Evolutionary conservation across 495 filamentous ascomycete genomes (phyloP).

Genomic region (Aspergillus indologenus): DNA sequence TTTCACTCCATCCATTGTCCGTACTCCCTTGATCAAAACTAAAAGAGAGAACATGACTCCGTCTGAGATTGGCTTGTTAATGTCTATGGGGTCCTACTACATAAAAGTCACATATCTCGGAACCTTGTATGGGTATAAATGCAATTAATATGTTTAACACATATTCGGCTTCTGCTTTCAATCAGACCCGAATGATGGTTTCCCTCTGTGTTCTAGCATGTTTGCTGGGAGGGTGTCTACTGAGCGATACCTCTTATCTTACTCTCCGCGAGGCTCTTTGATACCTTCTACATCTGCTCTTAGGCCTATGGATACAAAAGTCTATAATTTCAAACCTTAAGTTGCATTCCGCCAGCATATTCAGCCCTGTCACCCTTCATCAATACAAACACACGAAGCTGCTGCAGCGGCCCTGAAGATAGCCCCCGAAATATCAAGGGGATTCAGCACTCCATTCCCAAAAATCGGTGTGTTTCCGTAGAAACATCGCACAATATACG

Average conservation of each 20-base stretch:
- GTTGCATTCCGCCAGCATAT: slow-evolving; percentile 87
- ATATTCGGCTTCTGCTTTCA: too few species aligned
- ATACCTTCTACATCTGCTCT: slow-evolving; percentile 61
- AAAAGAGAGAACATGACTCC: too few species aligned
- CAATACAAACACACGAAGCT: slow-evolving; percentile 84
- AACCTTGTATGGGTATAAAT: too few species aligned
- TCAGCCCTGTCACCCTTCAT: slow-evolving; percentile 94
- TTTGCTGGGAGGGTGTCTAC: too few species aligned
- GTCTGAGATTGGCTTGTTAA: too few species aligned
- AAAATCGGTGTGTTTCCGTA: slow-evolving; percentile 79
- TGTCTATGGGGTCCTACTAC: too few species aligned
- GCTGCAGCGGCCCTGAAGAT: slow-evolving; percentile 70
- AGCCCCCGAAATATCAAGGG: slow-evolving; percentile 69
- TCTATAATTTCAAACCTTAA: slow-evolving; percentile 56
- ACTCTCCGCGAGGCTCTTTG: slow-evolving; percentile 67
- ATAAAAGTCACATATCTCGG: too few species aligned
- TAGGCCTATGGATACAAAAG: slow-evolving; percentile 51
- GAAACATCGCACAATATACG: slow-evolving; percentile 77
- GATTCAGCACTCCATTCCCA: slow-evolving; percentile 65
- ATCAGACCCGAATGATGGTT: too few species aligned
- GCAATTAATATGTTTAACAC: too few species aligned
- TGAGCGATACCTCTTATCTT: slow-evolving; percentile 7
- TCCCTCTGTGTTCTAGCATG: too few species aligned
- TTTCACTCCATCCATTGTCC: too few species aligned
- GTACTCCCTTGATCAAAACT: too few species aligned